phyloP scores from a whole-genome alignment of 805 yeast species.

The Pichia gijzeniarum region DNA sequence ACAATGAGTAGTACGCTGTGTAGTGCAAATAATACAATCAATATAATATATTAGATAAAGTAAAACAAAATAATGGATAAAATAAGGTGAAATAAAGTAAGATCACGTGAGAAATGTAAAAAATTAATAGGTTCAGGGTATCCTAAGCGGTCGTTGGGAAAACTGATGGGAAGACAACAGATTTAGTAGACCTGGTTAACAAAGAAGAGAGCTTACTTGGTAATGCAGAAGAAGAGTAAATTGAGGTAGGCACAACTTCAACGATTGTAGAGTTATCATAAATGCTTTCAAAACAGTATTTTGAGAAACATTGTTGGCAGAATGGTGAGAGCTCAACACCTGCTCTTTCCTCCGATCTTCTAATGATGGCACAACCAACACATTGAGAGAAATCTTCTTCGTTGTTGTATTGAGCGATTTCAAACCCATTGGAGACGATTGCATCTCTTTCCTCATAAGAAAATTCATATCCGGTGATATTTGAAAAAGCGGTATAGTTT shows the following conservation, averaged over 20 bases:
- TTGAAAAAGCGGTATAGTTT: conserved; percentile 52
- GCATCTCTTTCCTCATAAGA: conserved; percentile 49
- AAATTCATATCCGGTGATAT: conserved; percentile 55
- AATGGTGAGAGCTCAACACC: conserved; percentile 43
- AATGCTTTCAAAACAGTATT: conserved; percentile 47
- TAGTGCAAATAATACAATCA: not conserved
- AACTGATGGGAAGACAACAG: conserved; percentile 8
- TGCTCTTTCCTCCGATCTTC: conserved; percentile 65
- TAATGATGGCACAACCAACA: conserved; percentile 74
- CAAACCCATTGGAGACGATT: conserved; percentile 67
- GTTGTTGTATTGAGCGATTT: conserved; percentile 57
- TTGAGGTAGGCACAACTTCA: conserved; percentile 14
- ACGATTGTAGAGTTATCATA: conserved; percentile 1
- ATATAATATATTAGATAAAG: not conserved
- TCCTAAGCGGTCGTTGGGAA: conserved; percentile 3
- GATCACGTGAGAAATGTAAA: not conserved
- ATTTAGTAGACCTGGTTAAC: conserved; percentile 5
- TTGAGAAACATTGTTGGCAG: conserved; percentile 59
- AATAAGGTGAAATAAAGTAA: not conserved
- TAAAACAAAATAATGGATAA: not conserved
- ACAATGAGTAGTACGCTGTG: conserved; percentile 18
- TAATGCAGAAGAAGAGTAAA: conserved; percentile 13
- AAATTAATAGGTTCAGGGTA: no score
- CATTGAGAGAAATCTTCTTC: conserved; percentile 57
- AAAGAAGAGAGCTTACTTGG: conserved; percentile 13